A percentile compares a stretch with the other conserved stretches of the same genome.
phyloP scores from a whole-genome alignment of 148 eudicot genomes.

The Cornus kousa region DNA sequence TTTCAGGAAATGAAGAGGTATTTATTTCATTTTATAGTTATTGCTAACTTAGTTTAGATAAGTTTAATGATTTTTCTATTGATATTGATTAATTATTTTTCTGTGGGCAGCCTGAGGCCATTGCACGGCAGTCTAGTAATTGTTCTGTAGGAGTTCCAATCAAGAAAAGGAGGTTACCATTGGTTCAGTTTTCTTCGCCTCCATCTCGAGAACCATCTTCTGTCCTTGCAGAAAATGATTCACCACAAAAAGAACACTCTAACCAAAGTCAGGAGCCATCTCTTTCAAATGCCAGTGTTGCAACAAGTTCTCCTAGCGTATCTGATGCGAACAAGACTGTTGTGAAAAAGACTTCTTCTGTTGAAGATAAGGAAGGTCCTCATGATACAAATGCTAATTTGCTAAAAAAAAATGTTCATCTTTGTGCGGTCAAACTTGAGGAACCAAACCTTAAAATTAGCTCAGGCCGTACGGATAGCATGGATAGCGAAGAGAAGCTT shows the following conservation, averaged over 20 bases:
- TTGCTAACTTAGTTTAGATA: neutral
- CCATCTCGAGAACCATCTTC: conserved; percentile 18
- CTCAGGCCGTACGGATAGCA: conserved; percentile 11
- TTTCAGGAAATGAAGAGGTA: conserved; percentile 32
- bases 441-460: conserved; percentile 6
- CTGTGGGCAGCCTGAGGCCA: conserved; percentile 25
- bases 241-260: neutral
- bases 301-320: conserved; percentile 8
- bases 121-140: conserved; percentile 25
- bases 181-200: conserved; percentile 23
- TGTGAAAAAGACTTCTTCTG: conserved; percentile 4
- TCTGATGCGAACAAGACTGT: conserved; percentile 14
- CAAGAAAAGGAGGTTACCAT: conserved; percentile 33
- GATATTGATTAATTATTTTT: conserved; percentile 10
- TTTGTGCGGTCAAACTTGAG: conserved; percentile 2
- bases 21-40: conserved; percentile 12
- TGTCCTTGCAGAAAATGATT: neutral
- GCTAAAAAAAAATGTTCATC: neutral
- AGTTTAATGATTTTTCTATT: neutral
- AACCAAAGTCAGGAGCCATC: conserved; percentile 9
- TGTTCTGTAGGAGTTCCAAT: conserved; percentile 32
- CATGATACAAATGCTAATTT: neutral
- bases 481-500: conserved; percentile 2
- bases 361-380: conserved; percentile 9
- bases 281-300: neutral